phyloP scores from a whole-genome alignment of 1,284 basidiomycete genomes.

The Cutaneotrichosporon sp. region DNA sequence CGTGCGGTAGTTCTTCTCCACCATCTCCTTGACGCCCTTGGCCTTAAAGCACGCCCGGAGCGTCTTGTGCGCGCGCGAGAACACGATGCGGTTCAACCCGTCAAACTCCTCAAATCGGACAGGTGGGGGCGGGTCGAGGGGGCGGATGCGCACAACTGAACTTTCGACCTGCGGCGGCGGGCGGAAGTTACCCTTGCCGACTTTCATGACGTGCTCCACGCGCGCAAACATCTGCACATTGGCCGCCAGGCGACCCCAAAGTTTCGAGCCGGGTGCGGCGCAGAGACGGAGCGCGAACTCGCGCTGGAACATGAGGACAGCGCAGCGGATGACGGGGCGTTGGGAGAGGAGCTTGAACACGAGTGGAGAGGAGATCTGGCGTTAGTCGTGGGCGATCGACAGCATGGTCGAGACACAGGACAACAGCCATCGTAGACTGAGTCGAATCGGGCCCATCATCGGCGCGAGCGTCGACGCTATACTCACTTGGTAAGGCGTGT shows the following conservation, averaged over 20 bases:
- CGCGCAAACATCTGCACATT: slow-evolving; percentile 96
- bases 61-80: slow-evolving; percentile 85
- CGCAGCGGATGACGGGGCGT: slow-evolving; percentile 85
- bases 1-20: slow-evolving; percentile 92
- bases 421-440: too few species aligned
- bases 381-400: too few species aligned
- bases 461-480: too few species aligned
- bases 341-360: slow-evolving; percentile 96
- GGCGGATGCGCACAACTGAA: slow-evolving; percentile 84
- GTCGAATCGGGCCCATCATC: too few species aligned
- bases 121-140: slow-evolving; percentile 89
- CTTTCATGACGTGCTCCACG: slow-evolving; percentile 95
- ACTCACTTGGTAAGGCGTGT: slow-evolving; percentile 86
- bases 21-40: slow-evolving; percentile 88
- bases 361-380: slow-evolving; percentile 86
- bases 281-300: slow-evolving; percentile 93
- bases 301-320: slow-evolving; percentile 98
- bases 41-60: slow-evolving; percentile 82
- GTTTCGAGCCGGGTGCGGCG: slow-evolving; percentile 72
- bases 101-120: slow-evolving; percentile 98
- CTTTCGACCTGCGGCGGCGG: slow-evolving; percentile 94
- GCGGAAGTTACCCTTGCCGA: slow-evolving; percentile 92
- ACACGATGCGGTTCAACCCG: slow-evolving; percentile 85
- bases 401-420: too few species aligned
- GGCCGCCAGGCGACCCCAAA: slow-evolving; percentile 93